phyloP scores from a whole-genome alignment of 495 filamentous ascomycete genomes.

The Podospora anserina region DNA sequence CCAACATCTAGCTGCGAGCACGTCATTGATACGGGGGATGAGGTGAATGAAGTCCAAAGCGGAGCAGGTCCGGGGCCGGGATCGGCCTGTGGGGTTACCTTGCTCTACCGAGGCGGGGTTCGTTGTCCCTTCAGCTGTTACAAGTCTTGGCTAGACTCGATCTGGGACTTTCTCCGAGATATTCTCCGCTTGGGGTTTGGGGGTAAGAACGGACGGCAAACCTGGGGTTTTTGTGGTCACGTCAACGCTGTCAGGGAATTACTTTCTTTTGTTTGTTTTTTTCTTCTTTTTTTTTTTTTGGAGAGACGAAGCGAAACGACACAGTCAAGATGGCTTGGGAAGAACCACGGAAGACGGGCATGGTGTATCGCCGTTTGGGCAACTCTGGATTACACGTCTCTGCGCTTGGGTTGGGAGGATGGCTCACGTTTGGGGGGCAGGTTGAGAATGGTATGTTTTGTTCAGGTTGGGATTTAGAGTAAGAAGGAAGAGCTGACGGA shows the following conservation, averaged over 20 bases:
- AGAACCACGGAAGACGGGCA: conserved; percentile 40
- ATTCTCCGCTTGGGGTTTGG: conserved; percentile 14
- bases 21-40: background rate
- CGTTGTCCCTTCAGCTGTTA: background rate
- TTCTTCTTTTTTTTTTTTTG: too few relatives aligned
- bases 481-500: background rate
- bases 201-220: too few relatives aligned
- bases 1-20: conserved; percentile 10
- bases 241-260: too few relatives aligned
- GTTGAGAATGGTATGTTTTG: conserved; percentile 51
- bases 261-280: too few relatives aligned
- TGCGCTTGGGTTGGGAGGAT: conserved; percentile 68
- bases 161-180: conserved; percentile 18
- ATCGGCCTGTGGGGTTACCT: background rate
- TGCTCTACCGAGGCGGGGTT: background rate
- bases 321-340: conserved; percentile 29
- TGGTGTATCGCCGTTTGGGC: conserved; percentile 74
- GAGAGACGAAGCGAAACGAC: too few relatives aligned
- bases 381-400: conserved; percentile 74
- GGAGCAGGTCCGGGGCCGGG: background rate
- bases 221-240: too few relatives aligned
- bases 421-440: conserved; percentile 76
- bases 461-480: too few relatives aligned
- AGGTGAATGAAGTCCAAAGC: background rate
- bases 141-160: background rate